These are phyloP conservation scores for Aspergillus pseudoterreus DNA, from an alignment of 2,329 filamentous ascomycete species.

Conservation along the genomic window DNA sequence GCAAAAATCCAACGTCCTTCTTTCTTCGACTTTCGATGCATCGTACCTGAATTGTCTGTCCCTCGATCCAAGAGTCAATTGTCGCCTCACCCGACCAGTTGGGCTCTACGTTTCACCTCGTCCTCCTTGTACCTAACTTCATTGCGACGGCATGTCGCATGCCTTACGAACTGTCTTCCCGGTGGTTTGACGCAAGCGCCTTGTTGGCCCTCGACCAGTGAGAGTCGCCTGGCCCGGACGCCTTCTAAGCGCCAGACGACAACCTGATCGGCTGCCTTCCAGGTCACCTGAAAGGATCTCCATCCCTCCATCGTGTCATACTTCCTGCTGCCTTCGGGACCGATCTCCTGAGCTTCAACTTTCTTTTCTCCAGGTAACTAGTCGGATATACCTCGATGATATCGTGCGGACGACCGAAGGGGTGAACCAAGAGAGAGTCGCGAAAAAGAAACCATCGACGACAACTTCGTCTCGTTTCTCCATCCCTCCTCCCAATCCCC, in stretches of 20 bases:
- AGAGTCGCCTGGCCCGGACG: slow-evolving; percentile 16
- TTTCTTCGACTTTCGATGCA: slow-evolving; percentile 11
- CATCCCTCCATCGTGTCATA: background rate
- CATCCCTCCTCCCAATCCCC: slow-evolving; percentile 16
- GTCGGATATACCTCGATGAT: slow-evolving; percentile 12
- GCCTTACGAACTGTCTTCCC: slow-evolving; percentile 12
- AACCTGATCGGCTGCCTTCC: slow-evolving; percentile 1
- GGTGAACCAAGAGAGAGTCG: slow-evolving; percentile 5
- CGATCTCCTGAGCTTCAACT: background rate
- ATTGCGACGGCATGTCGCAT: slow-evolving; percentile 25
- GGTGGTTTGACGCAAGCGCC: slow-evolving; percentile 28
- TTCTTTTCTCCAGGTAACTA: slow-evolving; percentile 22
- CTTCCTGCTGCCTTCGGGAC: background rate
- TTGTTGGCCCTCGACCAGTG: slow-evolving; percentile 22
- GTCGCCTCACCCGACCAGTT: slow-evolving; percentile 2
- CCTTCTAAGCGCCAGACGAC: slow-evolving; percentile 32
- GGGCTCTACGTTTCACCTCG: slow-evolving; percentile 2
- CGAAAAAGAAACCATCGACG: slow-evolving; percentile 10
- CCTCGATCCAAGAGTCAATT: slow-evolving; percentile 3
- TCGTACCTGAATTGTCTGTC: slow-evolving; percentile 12
- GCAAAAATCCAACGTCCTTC: slow-evolving; percentile 14
- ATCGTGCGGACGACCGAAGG: background rate
- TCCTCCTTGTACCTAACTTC: slow-evolving; percentile 6
- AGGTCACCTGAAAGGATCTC: slow-evolving; percentile 4
- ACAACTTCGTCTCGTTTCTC: slow-evolving; percentile 12